Percentiles rank a stretch among this genome's conserved stretches.
Evolutionary conservation across 2,329 filamentous ascomycete species (phyloP).

Genomic region (Neopestalotiopsis rosae): DNA sequence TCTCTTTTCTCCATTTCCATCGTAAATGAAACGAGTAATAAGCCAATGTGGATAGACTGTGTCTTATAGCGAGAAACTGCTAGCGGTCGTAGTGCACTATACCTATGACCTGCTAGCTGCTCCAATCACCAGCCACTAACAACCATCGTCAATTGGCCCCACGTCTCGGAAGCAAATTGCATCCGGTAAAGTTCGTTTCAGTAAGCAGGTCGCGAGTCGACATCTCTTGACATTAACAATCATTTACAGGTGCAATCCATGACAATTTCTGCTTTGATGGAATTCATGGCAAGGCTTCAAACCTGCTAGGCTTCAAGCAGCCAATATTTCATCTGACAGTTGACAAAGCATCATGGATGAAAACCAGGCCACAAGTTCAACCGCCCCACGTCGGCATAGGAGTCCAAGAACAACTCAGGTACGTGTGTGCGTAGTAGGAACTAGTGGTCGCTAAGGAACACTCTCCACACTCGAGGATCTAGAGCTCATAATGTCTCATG

Average conservation of each 20-base stretch:
- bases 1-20: no score
- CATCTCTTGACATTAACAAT: not conserved
- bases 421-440: not conserved
- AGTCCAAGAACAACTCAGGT: not conserved
- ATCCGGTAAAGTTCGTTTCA: not conserved
- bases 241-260: not conserved
- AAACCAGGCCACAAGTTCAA: no score
- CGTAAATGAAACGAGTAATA: no score
- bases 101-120: no score
- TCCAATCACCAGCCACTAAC: no score
- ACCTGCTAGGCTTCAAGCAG: not conserved
- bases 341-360: no score
- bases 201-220: not conserved
- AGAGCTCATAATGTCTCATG: not conserved
- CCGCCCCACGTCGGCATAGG: not conserved
- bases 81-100: no score
- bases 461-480: not conserved
- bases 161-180: conserved; percentile 2
- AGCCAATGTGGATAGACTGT: no score
- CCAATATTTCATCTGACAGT: not conserved
- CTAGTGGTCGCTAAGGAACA: not conserved
- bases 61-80: no score
- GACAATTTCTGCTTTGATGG: not conserved
- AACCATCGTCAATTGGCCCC: not conserved
- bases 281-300: not conserved